phyloP scores from a whole-genome alignment of 2,329 filamentous ascomycete species.

The Ophiostoma montium region DNA sequence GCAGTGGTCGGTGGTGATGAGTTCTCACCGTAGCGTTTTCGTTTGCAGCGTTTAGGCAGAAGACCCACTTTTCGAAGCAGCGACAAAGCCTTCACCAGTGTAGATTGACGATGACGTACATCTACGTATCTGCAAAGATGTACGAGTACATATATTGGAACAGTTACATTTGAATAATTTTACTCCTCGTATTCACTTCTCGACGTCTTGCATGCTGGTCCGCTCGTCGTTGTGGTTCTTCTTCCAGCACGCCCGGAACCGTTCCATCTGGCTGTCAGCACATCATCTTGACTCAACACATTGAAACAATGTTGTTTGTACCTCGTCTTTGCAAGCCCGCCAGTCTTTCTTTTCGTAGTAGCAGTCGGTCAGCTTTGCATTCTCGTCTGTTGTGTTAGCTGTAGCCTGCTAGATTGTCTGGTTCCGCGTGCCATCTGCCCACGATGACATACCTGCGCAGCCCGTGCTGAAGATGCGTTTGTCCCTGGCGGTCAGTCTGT shows the following conservation, averaged over 20 bases:
- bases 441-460: conserved; percentile 64
- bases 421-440: too few species aligned
- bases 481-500: conserved; percentile 49
- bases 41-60: neutral
- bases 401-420: neutral
- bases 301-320: too few species aligned
- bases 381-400: conserved; percentile 50
- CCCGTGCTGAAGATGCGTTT: conserved; percentile 96
- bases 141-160: neutral
- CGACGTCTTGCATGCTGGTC: conserved; percentile 59
- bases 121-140: neutral
- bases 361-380: conserved; percentile 83
- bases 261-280: conserved; percentile 55
- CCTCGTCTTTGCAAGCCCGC: conserved; percentile 77
- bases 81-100: neutral
- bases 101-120: neutral
- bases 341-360: conserved; percentile 95
- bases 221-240: conserved; percentile 72
- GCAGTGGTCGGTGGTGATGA: too few species aligned
- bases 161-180: neutral
- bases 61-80: neutral
- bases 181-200: conserved; percentile 11
- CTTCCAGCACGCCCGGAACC: conserved; percentile 86
- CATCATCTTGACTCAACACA: neutral
- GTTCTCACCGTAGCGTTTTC: too few species aligned